Base-by-base conservation (phyloP, 2,329 filamentous ascomycete species). In the Penicillium crustosum region DNA sequence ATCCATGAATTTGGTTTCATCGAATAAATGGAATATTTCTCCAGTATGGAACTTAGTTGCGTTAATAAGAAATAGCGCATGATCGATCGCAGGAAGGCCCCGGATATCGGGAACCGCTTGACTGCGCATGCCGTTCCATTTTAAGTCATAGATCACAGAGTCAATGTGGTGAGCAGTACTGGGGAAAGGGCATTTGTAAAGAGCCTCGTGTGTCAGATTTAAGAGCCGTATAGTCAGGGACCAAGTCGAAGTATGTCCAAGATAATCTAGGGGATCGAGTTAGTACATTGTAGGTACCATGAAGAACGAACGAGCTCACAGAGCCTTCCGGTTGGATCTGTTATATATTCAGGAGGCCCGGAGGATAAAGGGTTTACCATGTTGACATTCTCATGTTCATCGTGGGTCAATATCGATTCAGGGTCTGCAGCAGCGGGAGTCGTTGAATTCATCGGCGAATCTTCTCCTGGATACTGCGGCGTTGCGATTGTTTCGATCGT, bases 161-260 rank as follows among this genome's bases (percentile, higher is more conserved):
- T 49, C 47, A 21, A 36, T 23, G 23, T 35, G 31, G n/a, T 49
- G 21, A n/a, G 33, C 33, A n/a, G 47, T 19, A 49, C 47, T 49
- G 21, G 47, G 47, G 33, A 49, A 49, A 17, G 47, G 47, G 13
- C 47, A 49, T 7, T 39, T 25, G 15, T 49, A 49, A 5, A 49
- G 10, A n/a, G 47, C 47, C 33, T 39, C 29, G 33, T 49, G 47
- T 13, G 29, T 49, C 31, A 49, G 19, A 29, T 49, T 21, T 12
- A 49, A 33, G 29, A 49, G 47, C 8, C 47, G 19, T 1, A 49
- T n/a, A 27, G 33, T 27, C 35, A 49, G 10, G 17, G 47, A 35
- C 47, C 47, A 49, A 38, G 29, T 49, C 8, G 47, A 49, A 23
- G 47, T 49, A 27, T 49, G 47, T 7, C 47, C 47, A 12, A 49